phyloP scores from a whole-genome alignment of 192 early-diverging fungal species.

The Dissophora ornata region DNA sequence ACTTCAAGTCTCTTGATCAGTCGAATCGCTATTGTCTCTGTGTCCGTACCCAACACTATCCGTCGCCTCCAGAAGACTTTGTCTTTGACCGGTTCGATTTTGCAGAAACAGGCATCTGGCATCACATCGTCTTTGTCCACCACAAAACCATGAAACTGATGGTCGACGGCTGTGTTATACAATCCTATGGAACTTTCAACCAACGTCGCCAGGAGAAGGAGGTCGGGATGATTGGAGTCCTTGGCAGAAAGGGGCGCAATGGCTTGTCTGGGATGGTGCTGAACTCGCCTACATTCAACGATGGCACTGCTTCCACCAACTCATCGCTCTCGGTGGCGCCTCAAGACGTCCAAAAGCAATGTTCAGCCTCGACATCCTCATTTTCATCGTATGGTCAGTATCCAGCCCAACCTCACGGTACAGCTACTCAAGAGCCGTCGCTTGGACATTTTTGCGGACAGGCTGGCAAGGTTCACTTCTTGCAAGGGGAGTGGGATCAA shows the following conservation, averaged over 20 bases:
- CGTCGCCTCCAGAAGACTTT: constrained; percentile 55
- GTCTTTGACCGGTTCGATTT: constrained; percentile 58
- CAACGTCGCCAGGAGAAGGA: constrained; percentile 54
- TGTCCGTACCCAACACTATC: constrained; percentile 53
- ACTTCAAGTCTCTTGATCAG: constrained; percentile 55
- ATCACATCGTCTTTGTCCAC: constrained; percentile 57
- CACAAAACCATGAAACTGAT: constrained; percentile 55
- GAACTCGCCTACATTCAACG: constrained; percentile 15
- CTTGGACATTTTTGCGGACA: constrained; percentile 54
- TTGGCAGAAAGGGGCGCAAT: constrained; percentile 48
- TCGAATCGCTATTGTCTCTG: constrained; percentile 56
- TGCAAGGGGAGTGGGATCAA: constrained; percentile 57
- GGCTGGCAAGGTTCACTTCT: constrained; percentile 50
- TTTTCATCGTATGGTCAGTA: constrained; percentile 2
- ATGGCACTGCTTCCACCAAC: neutral
- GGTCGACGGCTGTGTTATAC: constrained; percentile 55
- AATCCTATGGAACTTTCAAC: constrained; percentile 57
- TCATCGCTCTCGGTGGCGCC: neutral
- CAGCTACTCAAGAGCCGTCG: constrained; percentile 20
- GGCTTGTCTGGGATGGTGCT: constrained; percentile 12
- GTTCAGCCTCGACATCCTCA: constrained; percentile 3
- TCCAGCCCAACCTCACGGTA: neutral
- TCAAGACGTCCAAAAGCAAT: constrained; percentile 6
- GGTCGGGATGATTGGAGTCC: constrained; percentile 42
- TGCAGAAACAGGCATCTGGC: constrained; percentile 55